These are phyloP conservation scores for Shiraia bambusicola DNA, from an alignment of 2,329 filamentous ascomycete species.

Conservation along the genomic window DNA sequence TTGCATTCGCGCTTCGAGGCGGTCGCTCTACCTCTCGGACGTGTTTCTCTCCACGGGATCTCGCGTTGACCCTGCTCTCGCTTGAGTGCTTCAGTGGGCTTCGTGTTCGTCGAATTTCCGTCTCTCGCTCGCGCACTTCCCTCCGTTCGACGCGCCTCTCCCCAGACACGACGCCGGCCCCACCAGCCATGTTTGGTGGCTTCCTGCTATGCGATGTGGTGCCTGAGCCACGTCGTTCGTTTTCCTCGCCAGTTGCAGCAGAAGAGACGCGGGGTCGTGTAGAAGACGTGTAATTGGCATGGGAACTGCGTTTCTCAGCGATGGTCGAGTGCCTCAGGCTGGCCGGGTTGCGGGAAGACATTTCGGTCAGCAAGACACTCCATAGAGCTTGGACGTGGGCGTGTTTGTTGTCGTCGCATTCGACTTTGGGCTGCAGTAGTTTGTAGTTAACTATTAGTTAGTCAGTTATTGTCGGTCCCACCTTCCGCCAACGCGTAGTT, in stretches of 20 bases:
- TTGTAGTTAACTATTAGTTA: too few species aligned
- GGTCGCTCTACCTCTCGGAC: conserved; percentile 27
- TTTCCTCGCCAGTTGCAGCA: conserved; percentile 29
- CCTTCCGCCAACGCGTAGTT: conserved; percentile 13
- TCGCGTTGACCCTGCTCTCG: conserved; percentile 37
- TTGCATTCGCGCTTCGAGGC: conserved; percentile 19
- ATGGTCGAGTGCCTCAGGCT: conserved; percentile 31
- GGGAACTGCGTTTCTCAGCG: conserved; percentile 36
- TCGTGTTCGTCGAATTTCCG: conserved; percentile 36
- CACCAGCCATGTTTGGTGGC: conserved; percentile 24
- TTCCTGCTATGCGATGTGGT: conserved; percentile 34
- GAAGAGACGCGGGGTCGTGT: conserved; percentile 43
- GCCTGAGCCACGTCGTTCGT: conserved; percentile 25
- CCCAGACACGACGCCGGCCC: conserved; percentile 13
- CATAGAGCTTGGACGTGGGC: conserved; percentile 23
- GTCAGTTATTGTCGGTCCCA: conserved; percentile 19
- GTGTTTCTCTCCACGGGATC: conserved; percentile 37
- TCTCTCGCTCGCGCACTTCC: conserved; percentile 41
- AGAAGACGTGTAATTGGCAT: conserved; percentile 34
- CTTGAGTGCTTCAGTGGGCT: conserved; percentile 41
- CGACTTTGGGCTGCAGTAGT: conserved; percentile 20
- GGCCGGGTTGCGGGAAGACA: conserved; percentile 38
- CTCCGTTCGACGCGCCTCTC: conserved; percentile 41
- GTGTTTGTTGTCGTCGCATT: conserved; percentile 24
- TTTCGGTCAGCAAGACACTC: conserved; percentile 25